A percentile compares a stretch with the other conserved stretches of the same genome.
Evolutionary conservation across 805 yeast genomes (phyloP).

Genomic region (Metschnikowia similis): DNA sequence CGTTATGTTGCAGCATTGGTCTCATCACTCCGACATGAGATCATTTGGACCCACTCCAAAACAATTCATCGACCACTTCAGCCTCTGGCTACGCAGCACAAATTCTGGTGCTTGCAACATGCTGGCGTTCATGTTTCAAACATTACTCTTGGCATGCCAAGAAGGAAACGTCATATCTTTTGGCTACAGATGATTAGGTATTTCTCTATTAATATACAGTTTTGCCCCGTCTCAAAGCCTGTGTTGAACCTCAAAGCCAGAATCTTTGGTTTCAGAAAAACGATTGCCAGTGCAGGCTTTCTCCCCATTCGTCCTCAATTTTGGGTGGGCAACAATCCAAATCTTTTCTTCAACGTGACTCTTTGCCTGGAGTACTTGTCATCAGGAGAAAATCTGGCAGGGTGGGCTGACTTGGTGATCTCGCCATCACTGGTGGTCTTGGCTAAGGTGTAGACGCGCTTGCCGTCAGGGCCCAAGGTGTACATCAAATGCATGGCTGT

Average conservation of each 20-base stretch:
- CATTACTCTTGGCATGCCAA: too few relatives aligned
- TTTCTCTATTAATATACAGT: conserved; percentile 1
- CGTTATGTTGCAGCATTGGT: too few relatives aligned
- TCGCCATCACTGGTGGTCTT: conserved; percentile 81
- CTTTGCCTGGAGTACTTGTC: conserved; percentile 99
- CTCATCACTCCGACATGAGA: too few relatives aligned
- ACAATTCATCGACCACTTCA: neutral
- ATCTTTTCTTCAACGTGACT: conserved; percentile 96
- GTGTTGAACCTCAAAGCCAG: neutral
- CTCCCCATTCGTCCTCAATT: conserved; percentile 1
- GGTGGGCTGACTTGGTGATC: conserved; percentile 98
- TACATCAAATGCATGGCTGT: conserved; percentile 94
- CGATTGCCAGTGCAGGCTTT: neutral
- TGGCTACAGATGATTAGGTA: neutral
- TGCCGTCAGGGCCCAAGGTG: conserved; percentile 91
- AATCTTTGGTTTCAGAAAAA: neutral
- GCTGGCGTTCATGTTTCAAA: too few relatives aligned
- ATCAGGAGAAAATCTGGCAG: conserved; percentile 99
- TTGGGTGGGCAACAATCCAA: conserved; percentile 81
- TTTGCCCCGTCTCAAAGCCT: neutral
- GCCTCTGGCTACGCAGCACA: neutral
- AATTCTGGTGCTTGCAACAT: neutral
- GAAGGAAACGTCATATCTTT: neutral
- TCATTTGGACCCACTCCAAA: too few relatives aligned
- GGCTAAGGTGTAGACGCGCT: conserved; percentile 88